These are phyloP conservation scores for Myrica gale DNA, from an alignment of 306 rosid genomes.

Conservation along the genomic window DNA sequence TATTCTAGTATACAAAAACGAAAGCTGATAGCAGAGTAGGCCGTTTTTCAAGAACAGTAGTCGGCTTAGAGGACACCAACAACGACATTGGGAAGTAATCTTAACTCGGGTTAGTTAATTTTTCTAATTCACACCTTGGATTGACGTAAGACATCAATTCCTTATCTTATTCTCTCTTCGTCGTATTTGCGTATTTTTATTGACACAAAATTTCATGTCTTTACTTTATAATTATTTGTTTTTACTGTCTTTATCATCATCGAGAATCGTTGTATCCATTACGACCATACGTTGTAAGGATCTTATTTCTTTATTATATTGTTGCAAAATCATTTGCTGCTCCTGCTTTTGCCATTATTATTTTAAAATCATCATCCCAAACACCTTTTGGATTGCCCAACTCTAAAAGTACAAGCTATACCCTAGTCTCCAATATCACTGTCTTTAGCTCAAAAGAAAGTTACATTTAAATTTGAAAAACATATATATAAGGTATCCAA, in stretches of 20 bases:
- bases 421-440: background rate
- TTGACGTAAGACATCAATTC: background rate
- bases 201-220: background rate
- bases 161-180: background rate
- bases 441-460: conserved; percentile 34
- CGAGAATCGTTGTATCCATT: background rate
- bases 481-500: no score
- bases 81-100: no score
- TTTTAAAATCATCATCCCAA: background rate
- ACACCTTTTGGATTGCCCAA: background rate
- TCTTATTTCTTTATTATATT: background rate
- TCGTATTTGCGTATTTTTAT: background rate
- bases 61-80: background rate
- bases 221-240: background rate
- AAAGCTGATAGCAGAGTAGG: background rate
- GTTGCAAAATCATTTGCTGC: background rate
- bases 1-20: background rate
- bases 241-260: background rate
- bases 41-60: conserved; percentile 8
- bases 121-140: background rate
- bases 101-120: background rate
- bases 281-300: background rate
- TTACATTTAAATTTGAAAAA: conserved; percentile 11
- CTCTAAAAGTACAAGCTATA: background rate
- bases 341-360: background rate